Evolutionary conservation across 2,329 filamentous ascomycete species (phyloP), one percentile per base, ranked within the genome.

Genomic region (Fusarium stilboides): DNA sequence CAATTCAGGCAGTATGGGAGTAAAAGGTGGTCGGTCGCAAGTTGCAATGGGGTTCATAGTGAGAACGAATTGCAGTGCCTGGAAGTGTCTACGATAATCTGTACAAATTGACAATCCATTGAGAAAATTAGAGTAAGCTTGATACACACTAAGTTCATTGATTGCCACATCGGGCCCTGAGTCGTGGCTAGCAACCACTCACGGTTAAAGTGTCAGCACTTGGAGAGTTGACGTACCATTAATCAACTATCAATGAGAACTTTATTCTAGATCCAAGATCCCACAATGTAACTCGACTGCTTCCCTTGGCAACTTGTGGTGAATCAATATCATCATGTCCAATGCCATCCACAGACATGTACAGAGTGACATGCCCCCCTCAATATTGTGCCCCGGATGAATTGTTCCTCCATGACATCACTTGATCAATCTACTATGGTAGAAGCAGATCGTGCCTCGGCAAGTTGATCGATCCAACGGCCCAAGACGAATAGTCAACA

Each of bases 381-480:
- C 42, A 12, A 44, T 28, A 15, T 22, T 44, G 15, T 26, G 42
- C 22, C 42, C 24, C 15, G 40, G 12, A 43, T n/a, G 10, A 46
- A 10, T 12, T 15, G 33, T 8, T 12, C n/a, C 17, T 9, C 33
- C 9, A 19, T 46, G 44, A 46, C 44, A 46, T 46, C 44, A 46
- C 19, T 31, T 15, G 19, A 33, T 14, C 5, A 33, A 12, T 10
- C n/a, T 9, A n/a, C n/a, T n/a, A n/a, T n/a, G n/a, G n/a, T n/a
- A 33, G 6, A 20, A 65, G 42, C 20, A 54, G 44, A 65, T 54
- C 43, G 54, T 54, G 42, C 62, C 62, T 65, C 62, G 62, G 62
- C 54, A 61, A 44, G 13, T 58, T 61, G 28, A 2, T 54, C 14
- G 3, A 65, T 33, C 7, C 12, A 33, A 33, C 28, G 12, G 12